Conservation (phyloP, 495 filamentous ascomycete species). For the Xeromyces bisporus region DNA sequence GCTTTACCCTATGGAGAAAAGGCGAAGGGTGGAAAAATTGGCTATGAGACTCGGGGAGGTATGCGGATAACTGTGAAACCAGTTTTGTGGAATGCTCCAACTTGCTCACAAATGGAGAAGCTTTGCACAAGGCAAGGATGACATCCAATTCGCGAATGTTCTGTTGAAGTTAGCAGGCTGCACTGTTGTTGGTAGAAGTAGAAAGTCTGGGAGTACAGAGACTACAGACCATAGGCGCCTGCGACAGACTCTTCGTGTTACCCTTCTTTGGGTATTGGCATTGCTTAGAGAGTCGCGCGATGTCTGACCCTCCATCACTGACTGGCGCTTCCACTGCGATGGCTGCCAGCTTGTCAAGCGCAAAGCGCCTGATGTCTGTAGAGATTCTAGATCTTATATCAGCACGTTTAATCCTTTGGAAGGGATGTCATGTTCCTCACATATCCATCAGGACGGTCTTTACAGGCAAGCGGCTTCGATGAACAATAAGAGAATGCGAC, state of each 20-base stretch:
- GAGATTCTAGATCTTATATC: constrained; percentile 14
- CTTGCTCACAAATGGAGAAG: constrained; percentile 52
- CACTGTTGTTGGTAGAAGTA: background rate
- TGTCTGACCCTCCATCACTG: constrained; percentile 43
- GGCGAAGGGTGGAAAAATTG: constrained; percentile 67
- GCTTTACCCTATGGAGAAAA: constrained; percentile 62
- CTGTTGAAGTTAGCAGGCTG: constrained; percentile 23
- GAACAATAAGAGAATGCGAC: background rate
- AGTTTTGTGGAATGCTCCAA: constrained; percentile 56
- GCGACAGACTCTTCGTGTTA: constrained; percentile 22
- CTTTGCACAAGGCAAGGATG: constrained; percentile 73
- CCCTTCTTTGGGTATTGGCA: constrained; percentile 22
- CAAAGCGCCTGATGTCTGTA: constrained; percentile 38
- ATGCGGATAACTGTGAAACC: constrained; percentile 54
- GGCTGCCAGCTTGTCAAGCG: constrained; percentile 54
- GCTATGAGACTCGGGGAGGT: constrained; percentile 63
- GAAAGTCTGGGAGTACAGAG: background rate
- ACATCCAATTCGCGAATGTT: constrained; percentile 73
- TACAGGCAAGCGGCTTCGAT: no score
- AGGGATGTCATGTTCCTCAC: background rate
- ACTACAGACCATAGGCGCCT: constrained; percentile 33
- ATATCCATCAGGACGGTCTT: background rate
- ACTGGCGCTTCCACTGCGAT: constrained; percentile 38
- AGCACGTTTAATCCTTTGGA: background rate
- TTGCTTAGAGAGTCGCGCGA: constrained; percentile 43